Base-by-base conservation (phyloP, 371 early-diverging fungal species). In the Saksenaea vasiformis region DNA sequence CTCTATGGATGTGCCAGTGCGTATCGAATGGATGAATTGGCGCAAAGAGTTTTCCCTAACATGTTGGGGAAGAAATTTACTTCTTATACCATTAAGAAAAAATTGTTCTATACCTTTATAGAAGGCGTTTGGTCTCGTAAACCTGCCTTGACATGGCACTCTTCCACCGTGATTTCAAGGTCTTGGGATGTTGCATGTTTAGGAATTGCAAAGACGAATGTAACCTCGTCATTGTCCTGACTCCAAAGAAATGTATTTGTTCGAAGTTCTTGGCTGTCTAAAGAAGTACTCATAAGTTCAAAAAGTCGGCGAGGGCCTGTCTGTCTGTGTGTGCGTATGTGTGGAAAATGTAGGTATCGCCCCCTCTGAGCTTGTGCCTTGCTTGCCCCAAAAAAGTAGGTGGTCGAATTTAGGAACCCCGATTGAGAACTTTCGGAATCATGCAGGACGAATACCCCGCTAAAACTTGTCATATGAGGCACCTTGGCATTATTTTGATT, bases 161-260 rank as follows among this genome's bases (percentile, higher is more conserved):
- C 47, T 58, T 80, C 80, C 39, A 79, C 68, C 10, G 55, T 68
- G 24, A 83, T 77, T n/a, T 77, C 77, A 27, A 78, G 64, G 51
- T 83, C 80, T 58, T 71, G 77, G 3, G 75, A 55, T 43, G 70
- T 74, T 51, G 68, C 67, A 37, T 66, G 51, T 35, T 79, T 80
- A 15, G 78, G 83, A n/a, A 82, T 78, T 22, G 79, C 56, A 63
- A 82, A 79, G 0, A 79, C 73, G 54, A 82, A 73, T 10, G 78
- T 82, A n/a, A 82, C 71, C 56, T 82, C 79, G 60, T 82, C 82
- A 19, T 39, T 60, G 36, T 69, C 77, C 55, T 82, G 82, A 41
- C 74, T 75, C 82, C 82, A 82, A 36, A 70, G 69, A 37, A 79
- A 82, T 9, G 79, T 75, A 61, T 79, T 79, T 11, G 70, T 71